Percentiles rank a stretch among this genome's conserved stretches.
Conservation (phyloP, 2,329 filamentous ascomycete species). For the Aureobasidium uvarum region DNA sequence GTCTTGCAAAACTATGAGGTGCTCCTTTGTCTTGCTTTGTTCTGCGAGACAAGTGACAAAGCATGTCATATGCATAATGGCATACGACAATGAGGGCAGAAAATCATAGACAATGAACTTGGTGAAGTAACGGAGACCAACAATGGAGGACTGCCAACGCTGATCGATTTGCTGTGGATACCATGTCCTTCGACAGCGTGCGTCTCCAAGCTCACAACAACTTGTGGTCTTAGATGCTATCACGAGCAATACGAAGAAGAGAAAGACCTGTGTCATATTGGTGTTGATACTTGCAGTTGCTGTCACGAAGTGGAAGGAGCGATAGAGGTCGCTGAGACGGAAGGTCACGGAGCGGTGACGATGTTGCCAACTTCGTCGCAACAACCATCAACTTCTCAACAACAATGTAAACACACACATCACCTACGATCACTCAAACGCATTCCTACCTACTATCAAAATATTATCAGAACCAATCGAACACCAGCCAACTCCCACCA, state of each 20-base stretch:
- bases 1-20: not conserved
- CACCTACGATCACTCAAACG: not conserved
- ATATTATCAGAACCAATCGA: not conserved
- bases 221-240: not conserved
- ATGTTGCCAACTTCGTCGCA: not conserved
- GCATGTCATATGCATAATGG: not conserved
- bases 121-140: not conserved
- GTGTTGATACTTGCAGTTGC: no score
- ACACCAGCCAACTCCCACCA: not conserved
- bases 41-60: not conserved
- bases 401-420: not conserved
- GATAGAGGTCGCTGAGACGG: not conserved
- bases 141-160: not conserved
- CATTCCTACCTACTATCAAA: not conserved
- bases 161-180: not conserved
- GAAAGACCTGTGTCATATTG: no score
- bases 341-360: not conserved
- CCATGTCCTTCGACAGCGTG: not conserved
- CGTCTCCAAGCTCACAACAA: not conserved
- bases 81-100: not conserved
- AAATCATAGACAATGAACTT: not conserved
- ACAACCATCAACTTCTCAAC: not conserved
- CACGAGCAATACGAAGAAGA: no score
- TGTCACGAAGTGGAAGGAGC: not conserved
- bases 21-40: not conserved